Base-by-base conservation (phyloP, 441 rosid genomes). In the Corymbia citriodora region DNA sequence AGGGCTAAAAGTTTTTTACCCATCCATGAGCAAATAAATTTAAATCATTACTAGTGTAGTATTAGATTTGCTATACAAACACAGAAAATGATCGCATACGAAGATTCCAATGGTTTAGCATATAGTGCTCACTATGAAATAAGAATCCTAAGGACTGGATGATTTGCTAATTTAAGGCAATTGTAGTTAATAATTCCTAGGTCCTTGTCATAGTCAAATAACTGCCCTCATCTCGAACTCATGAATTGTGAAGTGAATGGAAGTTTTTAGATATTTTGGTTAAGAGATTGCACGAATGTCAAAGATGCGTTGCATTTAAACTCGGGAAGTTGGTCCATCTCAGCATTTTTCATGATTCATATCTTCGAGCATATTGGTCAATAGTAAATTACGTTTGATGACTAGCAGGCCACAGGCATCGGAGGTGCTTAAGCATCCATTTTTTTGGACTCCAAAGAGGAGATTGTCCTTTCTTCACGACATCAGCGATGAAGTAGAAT, bases 401-500 rank as follows among this genome's bases (percentile, higher is more conserved):
- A 25, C 65, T 59, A 27, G 16, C 16, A 61, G 68, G 68, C 68
- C 68, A 61, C 11, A 11, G 31, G 1, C 68, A 61, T 61, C 16
- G 31, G 16, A 27, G 31, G 68, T 61, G 68, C 68, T 61, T 11
- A 7, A 11, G 8, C 68, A 61, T 61, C 68, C 68, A 27, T 27
- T 61, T 61, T 59, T 61, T 27, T 61, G 68, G 68, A 61, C 1
- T 61, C 11, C 68, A 12, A 27, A 27, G 16, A 27, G 0, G 68
- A 61, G 68, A 27, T 0, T 61, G 50, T 94, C 98, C 29, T 97
- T 98, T 91, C 97, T 98, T 88, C 97, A 96, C 11, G 31, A 61
- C 3, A 91, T 94, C 17, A 97, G 99, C 90, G 97, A 98, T 92
- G 90, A 97, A 90, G 94, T 96, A 82, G 98, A 98, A 91, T 92